Base-by-base conservation (phyloP, 2,329 filamentous ascomycete species). In the Zymoseptoria crescenta region DNA sequence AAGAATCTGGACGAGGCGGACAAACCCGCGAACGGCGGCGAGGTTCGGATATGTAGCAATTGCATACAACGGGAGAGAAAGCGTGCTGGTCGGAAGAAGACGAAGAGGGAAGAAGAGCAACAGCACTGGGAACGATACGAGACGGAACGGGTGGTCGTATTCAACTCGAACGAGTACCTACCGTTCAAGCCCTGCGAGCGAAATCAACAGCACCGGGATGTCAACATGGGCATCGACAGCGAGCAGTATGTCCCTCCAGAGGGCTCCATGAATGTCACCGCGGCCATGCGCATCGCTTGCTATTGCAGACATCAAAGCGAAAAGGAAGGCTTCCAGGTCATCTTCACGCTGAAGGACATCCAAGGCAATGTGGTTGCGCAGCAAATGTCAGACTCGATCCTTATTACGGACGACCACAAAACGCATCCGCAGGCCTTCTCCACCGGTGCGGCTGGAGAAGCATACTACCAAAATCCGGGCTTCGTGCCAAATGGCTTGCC, bases 361-460 rank as follows among this genome's bases (percentile, higher is more conserved):
- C 78, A 84, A 63, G 88, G 87, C 67, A 85, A 85, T 51, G 77
- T 96, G 30, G 78, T 97, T 50, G 89, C 91, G 6, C 93, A 99
- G 74, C 85, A 86, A 56, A 87, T 96, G 64, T 91, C 90, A 20
- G 86, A 87, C 57, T 89, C 91, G 0, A 96, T 97, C 64, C 93
- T 96, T 83, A 96, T 97, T 64, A 97, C 94, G 1, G 93, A 99
- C 72, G 93, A 99, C 70, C 93, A 97, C 78, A 97, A 97, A 77
- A 96, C 91, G 7, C 88, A 90, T 67, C 70, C 71, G 13, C 67
- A 66, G 20, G 66, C 62, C 52, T 69, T 70, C 56, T 65, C 69
- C 30, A 60, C 70, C 8, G 62, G 66, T 2, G 64, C 70, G 50
- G 29, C 29, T 21, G 53, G 68, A 4, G 65, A 65, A 35, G 68